Conservation (phyloP, 2,329 filamentous ascomycete genomes). For the Pseudocercospora musae region DNA sequence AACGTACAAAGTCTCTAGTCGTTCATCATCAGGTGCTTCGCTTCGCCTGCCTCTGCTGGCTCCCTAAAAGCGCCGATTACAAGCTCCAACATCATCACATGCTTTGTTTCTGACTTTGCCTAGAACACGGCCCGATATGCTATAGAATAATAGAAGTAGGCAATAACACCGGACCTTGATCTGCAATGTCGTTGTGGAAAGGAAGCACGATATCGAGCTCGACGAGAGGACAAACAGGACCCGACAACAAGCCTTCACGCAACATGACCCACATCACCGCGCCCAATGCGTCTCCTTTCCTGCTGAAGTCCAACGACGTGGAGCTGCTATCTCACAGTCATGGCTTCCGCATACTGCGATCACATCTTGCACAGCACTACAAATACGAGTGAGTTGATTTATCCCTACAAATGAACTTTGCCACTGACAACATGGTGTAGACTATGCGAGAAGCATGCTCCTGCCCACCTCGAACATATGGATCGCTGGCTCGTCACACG, state of each 20-base stretch:
- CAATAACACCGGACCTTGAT: not conserved
- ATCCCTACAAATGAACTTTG: constrained; percentile 28
- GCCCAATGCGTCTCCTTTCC: constrained; percentile 40
- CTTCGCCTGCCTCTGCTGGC: not conserved
- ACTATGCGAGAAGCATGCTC: constrained; percentile 44
- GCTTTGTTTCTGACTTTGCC: not conserved
- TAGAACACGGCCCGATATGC: constrained; percentile 8
- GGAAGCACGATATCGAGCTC: not conserved
- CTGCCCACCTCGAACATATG: constrained; percentile 33
- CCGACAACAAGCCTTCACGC: not conserved
- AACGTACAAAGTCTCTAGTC: not conserved
- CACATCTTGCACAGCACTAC: constrained; percentile 41
- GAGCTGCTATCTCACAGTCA: constrained; percentile 39
- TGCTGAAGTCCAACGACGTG: constrained; percentile 42
- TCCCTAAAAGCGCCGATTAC: constrained; percentile 1
- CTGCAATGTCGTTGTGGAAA: not conserved
- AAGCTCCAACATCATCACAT: not conserved
- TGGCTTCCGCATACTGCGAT: constrained; percentile 44
- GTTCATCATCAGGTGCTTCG: not conserved
- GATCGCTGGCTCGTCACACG: constrained; percentile 52
- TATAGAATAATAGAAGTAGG: constrained; percentile 1
- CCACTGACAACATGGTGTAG: constrained; percentile 38
- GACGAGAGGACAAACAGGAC: not conserved
- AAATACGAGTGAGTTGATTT: constrained; percentile 35
- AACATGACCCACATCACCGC: constrained; percentile 1